Base-by-base conservation (phyloP, 1,284 basidiomycete species). In the Trametes versicolor region DNA sequence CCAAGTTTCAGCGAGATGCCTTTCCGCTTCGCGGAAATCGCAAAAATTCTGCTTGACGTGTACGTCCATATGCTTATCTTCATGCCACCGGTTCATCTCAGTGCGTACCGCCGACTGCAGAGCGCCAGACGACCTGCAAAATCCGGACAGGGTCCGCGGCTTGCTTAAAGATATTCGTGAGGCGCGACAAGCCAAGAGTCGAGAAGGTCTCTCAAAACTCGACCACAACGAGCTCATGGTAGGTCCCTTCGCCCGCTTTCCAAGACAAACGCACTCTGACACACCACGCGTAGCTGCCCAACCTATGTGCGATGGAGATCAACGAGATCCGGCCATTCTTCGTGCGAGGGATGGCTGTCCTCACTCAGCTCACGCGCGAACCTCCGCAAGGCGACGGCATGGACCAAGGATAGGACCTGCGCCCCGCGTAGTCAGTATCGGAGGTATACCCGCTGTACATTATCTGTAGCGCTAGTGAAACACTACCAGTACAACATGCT, bases 151-250 rank as follows among this genome's bases (percentile, higher is more conserved):
- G 68, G 82, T 99, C 19, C 87, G 95, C 1, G 88, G 90, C 2
- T 78, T 99, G 2, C 85, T 99, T 47, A 97, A 99, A 77, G 96
- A 98, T 75, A 84, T 99, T 37, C 91, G 96, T 19, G 97, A 99
- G 80, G 94, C 94, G 19, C 86, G 97, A 50, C 97, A 99, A 77
- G 92, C 95, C 32, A 99, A 99, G 77, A 92, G 94, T 78, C 82
- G 96, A 65, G 87, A 92, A 51, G 96, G 96, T 83, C 81, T 99
- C 8, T 80, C 83, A 62, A 84, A 85, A 66, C 81, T 95, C 25
- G 89, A 90, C 78, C 87, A 89, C 75, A 91, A 86, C 71, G 92
- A 93, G 75, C 84, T 98, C 23, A 91, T 91, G 79, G 96, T 96
- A 76, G 17, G 60, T 50, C 21, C 36, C 10, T 50, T 21, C 50